Percentiles rank a stretch among this genome's conserved stretches.
These are phyloP conservation scores for Phytophthora kernoviae DNA, from an alignment of 352 stramenopile species.

Conservation along the genomic window DNA sequence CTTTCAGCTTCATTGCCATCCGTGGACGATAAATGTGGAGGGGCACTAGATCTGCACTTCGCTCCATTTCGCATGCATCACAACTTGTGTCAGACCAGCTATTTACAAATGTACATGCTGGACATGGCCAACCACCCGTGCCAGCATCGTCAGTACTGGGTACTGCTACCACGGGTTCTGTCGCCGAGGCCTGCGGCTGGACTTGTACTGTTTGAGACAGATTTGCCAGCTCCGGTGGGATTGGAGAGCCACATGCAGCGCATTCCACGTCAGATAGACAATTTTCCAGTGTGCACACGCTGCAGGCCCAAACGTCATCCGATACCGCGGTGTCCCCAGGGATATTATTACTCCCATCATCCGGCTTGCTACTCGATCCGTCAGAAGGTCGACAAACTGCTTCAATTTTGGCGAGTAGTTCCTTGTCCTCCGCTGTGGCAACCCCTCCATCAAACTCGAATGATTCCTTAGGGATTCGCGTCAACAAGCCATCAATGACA, in stretches of 20 bases:
- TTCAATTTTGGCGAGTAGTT: conserved; percentile 45
- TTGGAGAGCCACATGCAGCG: conserved; percentile 65
- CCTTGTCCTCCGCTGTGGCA: conserved; percentile 45
- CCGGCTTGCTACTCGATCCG: conserved; percentile 14
- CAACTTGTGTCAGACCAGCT: conserved; percentile 54
- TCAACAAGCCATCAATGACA: conserved; percentile 57
- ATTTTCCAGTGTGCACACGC: conserved; percentile 77
- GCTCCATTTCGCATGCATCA: conserved; percentile 58
- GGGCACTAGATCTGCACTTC: conserved; percentile 45
- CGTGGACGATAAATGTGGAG: conserved; percentile 6
- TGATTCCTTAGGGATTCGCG: conserved; percentile 46
- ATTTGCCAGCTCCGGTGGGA: conserved; percentile 50
- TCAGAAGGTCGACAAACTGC: conserved; percentile 21
- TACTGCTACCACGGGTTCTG: background rate
- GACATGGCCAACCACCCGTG: conserved; percentile 54
- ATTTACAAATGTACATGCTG: conserved; percentile 75
- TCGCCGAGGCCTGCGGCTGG: conserved; percentile 17
- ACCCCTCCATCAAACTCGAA: conserved; percentile 67
- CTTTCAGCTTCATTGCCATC: background rate
- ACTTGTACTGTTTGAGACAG: conserved; percentile 27
- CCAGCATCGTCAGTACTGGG: conserved; percentile 2
- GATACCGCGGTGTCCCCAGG: conserved; percentile 16
- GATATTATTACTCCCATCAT: conserved; percentile 14
- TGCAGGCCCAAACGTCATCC: conserved; percentile 59
- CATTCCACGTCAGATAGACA: conserved; percentile 57